Percentiles rank a stretch among this genome's conserved stretches.
Evolutionary conservation across 257 asterid species (phyloP).

Genomic region (Capsicum pubescens): DNA sequence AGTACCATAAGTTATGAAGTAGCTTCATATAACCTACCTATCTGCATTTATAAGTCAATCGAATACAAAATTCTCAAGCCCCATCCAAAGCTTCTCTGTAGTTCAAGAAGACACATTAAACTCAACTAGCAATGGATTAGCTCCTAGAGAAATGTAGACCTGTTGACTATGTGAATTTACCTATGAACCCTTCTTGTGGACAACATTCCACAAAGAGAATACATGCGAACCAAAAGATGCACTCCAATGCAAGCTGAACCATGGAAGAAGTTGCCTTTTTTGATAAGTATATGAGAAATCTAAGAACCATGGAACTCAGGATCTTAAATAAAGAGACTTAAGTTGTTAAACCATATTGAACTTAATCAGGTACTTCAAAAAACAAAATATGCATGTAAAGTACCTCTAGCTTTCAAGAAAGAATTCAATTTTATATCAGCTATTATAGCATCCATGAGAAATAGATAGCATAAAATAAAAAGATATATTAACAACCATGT

Average conservation of each 20-base stretch:
- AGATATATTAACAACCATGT: too few species aligned
- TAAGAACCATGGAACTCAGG: slow-evolving; percentile 20
- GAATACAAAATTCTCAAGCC: slow-evolving; percentile 96
- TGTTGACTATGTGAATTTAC: slow-evolving; percentile 46
- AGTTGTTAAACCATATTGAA: slow-evolving; percentile 17
- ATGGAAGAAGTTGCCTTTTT: background rate
- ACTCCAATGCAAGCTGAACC: slow-evolving; percentile 95
- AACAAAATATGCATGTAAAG: background rate
- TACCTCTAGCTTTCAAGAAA: background rate
- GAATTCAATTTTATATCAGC: too few species aligned
- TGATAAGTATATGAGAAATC: background rate
- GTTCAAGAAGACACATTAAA: slow-evolving; percentile 37
- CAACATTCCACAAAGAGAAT: slow-evolving; percentile 99
- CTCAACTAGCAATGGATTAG: slow-evolving; percentile 20
- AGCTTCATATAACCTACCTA: slow-evolving; percentile 59
- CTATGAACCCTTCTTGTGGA: slow-evolving; percentile 99
- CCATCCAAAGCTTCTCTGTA: slow-evolving; percentile 96
- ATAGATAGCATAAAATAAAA: too few species aligned
- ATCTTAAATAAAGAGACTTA: background rate
- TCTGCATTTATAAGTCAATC: slow-evolving; percentile 99
- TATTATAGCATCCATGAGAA: too few species aligned
- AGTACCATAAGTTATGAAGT: slow-evolving; percentile 31
- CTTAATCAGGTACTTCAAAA: slow-evolving; percentile 15
- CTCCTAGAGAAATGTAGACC: slow-evolving; percentile 19
- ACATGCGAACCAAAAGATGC: slow-evolving; percentile 99